These are phyloP conservation scores for Rosa rugosa DNA, from an alignment of 306 rosid genomes.

Conservation along the genomic window DNA sequence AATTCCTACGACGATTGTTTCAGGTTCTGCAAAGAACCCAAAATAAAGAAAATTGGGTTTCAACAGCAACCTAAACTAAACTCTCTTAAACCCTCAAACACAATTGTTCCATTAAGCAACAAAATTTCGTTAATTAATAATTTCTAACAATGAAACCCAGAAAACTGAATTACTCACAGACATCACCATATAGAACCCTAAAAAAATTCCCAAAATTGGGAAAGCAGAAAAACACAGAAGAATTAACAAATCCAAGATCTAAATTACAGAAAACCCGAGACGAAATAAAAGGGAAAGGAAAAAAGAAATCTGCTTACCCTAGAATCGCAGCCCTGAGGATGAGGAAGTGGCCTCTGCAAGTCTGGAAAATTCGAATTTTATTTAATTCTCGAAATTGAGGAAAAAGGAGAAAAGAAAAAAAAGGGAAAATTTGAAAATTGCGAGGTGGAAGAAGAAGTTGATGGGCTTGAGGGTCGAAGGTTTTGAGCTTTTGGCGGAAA, in stretches of 20 bases:
- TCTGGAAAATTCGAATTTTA: neutral
- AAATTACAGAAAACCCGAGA: neutral
- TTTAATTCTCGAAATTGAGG: conserved; percentile 5
- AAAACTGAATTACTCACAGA: neutral
- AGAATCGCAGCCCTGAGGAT: conserved; percentile 9
- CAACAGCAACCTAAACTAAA: neutral
- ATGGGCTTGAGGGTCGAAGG: conserved; percentile 39
- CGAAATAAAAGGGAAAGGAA: neutral
- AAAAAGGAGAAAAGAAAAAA: neutral
- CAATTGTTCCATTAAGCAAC: neutral
- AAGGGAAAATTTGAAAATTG: conserved; percentile 3
- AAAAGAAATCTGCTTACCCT: conserved; percentile 12
- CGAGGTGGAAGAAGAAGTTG: conserved; percentile 40
- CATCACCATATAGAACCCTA: neutral
- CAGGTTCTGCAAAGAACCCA: neutral
- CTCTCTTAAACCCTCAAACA: conserved; percentile 10
- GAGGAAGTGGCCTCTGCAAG: neutral
- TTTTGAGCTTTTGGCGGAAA: conserved; percentile 33
- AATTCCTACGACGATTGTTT: neutral
- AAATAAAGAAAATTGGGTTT: neutral
- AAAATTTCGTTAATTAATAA: neutral
- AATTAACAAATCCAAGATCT: conserved; percentile 1
- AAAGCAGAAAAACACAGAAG: neutral
- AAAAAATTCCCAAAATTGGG: neutral
- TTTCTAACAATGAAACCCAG: neutral